phyloP scores from a whole-genome alignment of 1,284 basidiomycete species.

The Ceratobasidium sp. region DNA sequence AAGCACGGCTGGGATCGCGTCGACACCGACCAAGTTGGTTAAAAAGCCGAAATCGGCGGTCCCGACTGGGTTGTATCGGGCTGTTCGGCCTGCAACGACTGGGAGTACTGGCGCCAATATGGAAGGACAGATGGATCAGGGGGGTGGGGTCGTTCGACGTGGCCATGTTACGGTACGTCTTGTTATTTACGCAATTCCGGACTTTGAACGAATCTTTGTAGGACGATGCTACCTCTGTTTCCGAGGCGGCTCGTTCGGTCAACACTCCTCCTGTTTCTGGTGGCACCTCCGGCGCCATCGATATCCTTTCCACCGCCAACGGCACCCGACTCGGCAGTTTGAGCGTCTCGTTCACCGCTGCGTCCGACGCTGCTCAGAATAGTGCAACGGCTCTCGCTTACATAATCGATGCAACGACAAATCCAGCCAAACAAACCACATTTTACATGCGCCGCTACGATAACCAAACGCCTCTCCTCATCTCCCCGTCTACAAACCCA shows the following conservation, averaged over 20 bases:
- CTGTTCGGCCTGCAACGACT: background rate
- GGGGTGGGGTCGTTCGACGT: background rate
- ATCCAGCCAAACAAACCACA: slow-evolving; percentile 7
- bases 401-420: slow-evolving; percentile 9
- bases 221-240: background rate
- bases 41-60: background rate
- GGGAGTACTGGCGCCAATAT: background rate
- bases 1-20: background rate
- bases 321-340: background rate
- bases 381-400: background rate
- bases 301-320: no score
- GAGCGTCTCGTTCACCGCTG: background rate
- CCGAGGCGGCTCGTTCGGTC: background rate
- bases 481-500: background rate
- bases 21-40: background rate
- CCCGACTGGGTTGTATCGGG: background rate
- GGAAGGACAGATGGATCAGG: background rate
- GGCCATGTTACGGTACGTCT: background rate
- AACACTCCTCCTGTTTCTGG: no score
- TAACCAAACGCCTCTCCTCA: background rate
- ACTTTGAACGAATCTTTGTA: background rate
- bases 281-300: no score
- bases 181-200: background rate
- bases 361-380: background rate
- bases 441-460: slow-evolving; percentile 1